Conservation (phyloP, 352 stramenopile genomes). For the Pythium phragmitis region DNA sequence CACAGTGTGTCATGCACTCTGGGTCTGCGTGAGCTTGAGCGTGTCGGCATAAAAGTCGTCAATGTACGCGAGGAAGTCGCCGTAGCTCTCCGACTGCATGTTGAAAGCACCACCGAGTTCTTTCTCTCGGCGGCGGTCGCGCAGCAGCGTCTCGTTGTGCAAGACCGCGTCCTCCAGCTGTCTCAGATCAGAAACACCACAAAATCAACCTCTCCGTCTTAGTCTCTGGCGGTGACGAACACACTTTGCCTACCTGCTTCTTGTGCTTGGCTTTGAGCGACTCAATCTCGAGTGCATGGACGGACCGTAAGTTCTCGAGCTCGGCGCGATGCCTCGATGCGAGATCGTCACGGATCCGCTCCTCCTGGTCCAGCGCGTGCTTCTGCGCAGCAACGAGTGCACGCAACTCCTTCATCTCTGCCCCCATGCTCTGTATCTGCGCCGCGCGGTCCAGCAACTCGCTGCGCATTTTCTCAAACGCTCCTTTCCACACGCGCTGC, state of each 20-base stretch:
- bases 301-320: slow-evolving; percentile 40
- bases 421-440: slow-evolving; percentile 33
- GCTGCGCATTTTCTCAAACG: slow-evolving; percentile 57
- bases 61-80: slow-evolving; percentile 66
- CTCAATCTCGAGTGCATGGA: slow-evolving; percentile 52
- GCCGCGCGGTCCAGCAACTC: slow-evolving; percentile 36
- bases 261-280: slow-evolving; percentile 47
- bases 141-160: slow-evolving; percentile 47
- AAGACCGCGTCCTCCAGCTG: slow-evolving; percentile 34
- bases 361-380: slow-evolving; percentile 40
- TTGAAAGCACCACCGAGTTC: slow-evolving; percentile 30
- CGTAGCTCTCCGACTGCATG: slow-evolving; percentile 38
- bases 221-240: too few relatives aligned
- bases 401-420: slow-evolving; percentile 59
- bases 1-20: slow-evolving; percentile 14
- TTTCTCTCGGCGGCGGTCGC: slow-evolving; percentile 35
- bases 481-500: slow-evolving; percentile 69
- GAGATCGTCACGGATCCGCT: slow-evolving; percentile 33
- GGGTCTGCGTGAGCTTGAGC: slow-evolving; percentile 28
- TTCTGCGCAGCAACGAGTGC: slow-evolving; percentile 39
- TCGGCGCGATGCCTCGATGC: slow-evolving; percentile 40
- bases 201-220: not conserved
- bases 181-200: not conserved
- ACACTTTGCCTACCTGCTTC: slow-evolving; percentile 35
- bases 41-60: slow-evolving; percentile 62